Evolutionary conservation across 345 rosid species (phyloP), one percentile per base, ranked within the genome.

Genomic region (Citrus glauca): DNA sequence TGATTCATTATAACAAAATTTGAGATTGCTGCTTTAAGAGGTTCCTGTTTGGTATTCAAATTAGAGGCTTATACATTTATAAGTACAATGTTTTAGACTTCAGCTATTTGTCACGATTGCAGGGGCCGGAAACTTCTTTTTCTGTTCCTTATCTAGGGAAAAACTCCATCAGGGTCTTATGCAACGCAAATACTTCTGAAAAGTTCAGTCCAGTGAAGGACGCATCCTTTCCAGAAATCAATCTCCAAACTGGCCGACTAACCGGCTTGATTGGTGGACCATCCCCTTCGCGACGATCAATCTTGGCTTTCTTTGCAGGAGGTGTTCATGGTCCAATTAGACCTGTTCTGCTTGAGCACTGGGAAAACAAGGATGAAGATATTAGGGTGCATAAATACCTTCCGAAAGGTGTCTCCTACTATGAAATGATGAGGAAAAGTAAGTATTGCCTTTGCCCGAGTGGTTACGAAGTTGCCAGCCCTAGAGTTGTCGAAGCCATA

Each of bases 321-420:
- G 97, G 97, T 16, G 88, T 95, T 71, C 99, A 95, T n/a, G 99
- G 99, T 69, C 96, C 97, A 4, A 88, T 95, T 24, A 87, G 99
- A 61, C 94, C 98, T 0, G 69, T 95, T 45, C 87, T 96, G 5
- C 97, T 96, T 3, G 74, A 92, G 66, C 97, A 96, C 59, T 94
- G 99, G 99, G 95, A 93, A 78, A 78, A 81, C 81, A 92, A 91
- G 78, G 98, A 93, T 19, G 79, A 89, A 3, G 94, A 93, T 61
- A 75, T 95, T 19, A 81, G 79, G 74, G 91, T 95, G 2, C 88
- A 92, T 72, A 84, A 80, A 55, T 93, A 93, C 88, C 93, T 95
- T 38, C 98, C 96, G 0, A 88, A 75, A 79, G 94, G 97, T 4
- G 81, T 85, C 7, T 86, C 93, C 11, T 95, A 95, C 85, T 57